These are phyloP conservation scores for Codiaeum variegatum DNA, from an alignment of 441 rosid genomes.

Conservation along the genomic window DNA sequence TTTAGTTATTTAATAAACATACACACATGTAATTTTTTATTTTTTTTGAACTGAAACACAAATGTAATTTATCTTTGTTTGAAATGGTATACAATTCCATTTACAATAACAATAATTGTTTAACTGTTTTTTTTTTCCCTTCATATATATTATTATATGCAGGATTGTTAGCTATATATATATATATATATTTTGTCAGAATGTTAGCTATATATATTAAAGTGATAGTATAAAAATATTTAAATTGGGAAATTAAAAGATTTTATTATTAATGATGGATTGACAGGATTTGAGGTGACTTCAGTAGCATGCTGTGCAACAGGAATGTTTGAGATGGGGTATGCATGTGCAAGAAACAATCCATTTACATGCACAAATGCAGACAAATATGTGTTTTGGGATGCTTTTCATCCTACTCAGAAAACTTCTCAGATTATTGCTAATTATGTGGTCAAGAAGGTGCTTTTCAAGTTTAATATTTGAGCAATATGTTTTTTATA, in stretches of 20 bases:
- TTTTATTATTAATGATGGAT: background rate
- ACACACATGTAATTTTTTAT: too few relatives aligned
- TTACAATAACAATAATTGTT: too few relatives aligned
- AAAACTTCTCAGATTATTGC: constrained; percentile 45
- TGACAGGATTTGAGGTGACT: constrained; percentile 44
- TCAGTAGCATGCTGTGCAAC: constrained; percentile 52
- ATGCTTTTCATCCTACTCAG: constrained; percentile 63
- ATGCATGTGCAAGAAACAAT: constrained; percentile 37
- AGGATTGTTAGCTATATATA: too few relatives aligned
- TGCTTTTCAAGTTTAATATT: constrained; percentile 10
- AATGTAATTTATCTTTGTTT: too few relatives aligned
- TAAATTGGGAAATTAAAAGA: too few relatives aligned
- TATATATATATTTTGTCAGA: too few relatives aligned
- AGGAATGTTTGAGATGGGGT: constrained; percentile 60
- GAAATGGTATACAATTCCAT: too few relatives aligned
- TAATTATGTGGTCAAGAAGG: constrained; percentile 18
- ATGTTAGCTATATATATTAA: background rate
- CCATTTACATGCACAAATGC: constrained; percentile 49
- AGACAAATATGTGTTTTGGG: constrained; percentile 58
- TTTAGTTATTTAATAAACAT: too few relatives aligned
- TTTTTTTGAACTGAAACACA: too few relatives aligned
- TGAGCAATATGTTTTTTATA: background rate
- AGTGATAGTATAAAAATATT: background rate
- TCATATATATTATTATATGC: too few relatives aligned
- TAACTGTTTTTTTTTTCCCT: too few relatives aligned